Evolutionary conservation across 139 green algal genomes (phyloP).

Genomic region (Chlorella sp.): DNA sequence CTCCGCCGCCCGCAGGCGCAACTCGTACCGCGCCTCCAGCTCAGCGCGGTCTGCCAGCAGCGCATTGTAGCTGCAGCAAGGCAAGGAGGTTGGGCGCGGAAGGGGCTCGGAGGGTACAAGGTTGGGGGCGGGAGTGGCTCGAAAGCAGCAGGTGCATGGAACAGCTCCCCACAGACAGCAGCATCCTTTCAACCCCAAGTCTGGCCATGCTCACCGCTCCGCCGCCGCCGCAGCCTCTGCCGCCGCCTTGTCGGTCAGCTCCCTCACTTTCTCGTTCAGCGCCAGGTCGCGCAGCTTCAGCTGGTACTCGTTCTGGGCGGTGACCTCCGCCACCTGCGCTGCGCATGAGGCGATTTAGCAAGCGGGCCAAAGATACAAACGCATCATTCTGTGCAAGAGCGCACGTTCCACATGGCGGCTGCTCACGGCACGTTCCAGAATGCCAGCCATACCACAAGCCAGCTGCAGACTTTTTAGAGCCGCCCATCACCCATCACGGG

Average conservation of each 20-base stretch:
- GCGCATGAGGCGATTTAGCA: too few relatives aligned
- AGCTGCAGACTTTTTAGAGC: too few relatives aligned
- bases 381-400: too few relatives aligned
- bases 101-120: not conserved
- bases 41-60: slow-evolving; percentile 82
- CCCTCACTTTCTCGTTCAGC: slow-evolving; percentile 82
- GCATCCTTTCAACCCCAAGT: too few relatives aligned
- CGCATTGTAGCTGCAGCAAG: slow-evolving; percentile 55
- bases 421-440: too few relatives aligned
- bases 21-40: slow-evolving; percentile 84
- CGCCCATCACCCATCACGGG: not conserved
- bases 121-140: too few relatives aligned
- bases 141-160: too few relatives aligned
- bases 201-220: slow-evolving; percentile 61
- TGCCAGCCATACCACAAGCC: too few relatives aligned
- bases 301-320: slow-evolving; percentile 94
- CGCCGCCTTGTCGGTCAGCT: slow-evolving; percentile 85
- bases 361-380: too few relatives aligned
- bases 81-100: not conserved
- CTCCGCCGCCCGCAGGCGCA: slow-evolving; percentile 75
- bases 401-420: too few relatives aligned
- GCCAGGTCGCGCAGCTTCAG: slow-evolving; percentile 91
- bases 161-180: too few relatives aligned
- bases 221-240: slow-evolving; percentile 76
- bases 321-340: slow-evolving; percentile 87